Conservation (phyloP, 1,284 basidiomycete genomes). For the Trichosporon ovoides region DNA sequence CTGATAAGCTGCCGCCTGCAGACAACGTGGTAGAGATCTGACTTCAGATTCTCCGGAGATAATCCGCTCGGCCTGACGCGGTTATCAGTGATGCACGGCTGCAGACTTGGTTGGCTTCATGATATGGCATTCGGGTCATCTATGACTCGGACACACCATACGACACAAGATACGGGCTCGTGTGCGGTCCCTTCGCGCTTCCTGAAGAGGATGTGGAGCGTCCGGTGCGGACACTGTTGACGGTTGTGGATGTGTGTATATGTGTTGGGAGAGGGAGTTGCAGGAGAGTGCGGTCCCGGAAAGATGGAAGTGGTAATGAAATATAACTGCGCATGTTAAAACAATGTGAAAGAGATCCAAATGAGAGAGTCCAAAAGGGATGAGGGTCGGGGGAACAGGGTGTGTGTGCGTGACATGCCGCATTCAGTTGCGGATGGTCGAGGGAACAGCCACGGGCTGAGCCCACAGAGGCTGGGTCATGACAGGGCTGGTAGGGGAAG, state of each 20-base stretch:
- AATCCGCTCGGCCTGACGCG: not conserved
- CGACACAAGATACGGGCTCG: not conserved
- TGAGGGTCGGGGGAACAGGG: not conserved
- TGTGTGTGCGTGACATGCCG: not conserved
- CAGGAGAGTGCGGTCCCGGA: not conserved
- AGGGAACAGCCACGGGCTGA: slow-evolving; percentile 2
- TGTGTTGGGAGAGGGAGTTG: not conserved
- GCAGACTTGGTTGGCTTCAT: not conserved
- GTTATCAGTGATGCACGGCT: not conserved
- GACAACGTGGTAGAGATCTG: not conserved
- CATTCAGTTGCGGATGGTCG: slow-evolving; percentile 1
- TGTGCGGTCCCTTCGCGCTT: not conserved
- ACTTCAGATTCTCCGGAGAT: not conserved
- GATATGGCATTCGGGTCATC: slow-evolving; percentile 7
- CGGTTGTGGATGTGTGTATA: not conserved
- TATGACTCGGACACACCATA: slow-evolving; percentile 14
- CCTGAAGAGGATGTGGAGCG: not conserved
- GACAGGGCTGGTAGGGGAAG: slow-evolving; percentile 18
- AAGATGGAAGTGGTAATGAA: not conserved
- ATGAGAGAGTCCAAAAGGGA: not conserved
- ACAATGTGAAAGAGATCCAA: slow-evolving; percentile 3
- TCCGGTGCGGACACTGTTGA: not conserved
- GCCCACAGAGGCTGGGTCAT: slow-evolving; percentile 8
- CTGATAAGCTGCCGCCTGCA: not conserved
- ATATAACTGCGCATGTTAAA: slow-evolving; percentile 1